A percentile compares a stretch with the other conserved stretches of the same genome.
Conservation (phyloP, 257 asterid genomes). For the Nemophila menziesii region DNA sequence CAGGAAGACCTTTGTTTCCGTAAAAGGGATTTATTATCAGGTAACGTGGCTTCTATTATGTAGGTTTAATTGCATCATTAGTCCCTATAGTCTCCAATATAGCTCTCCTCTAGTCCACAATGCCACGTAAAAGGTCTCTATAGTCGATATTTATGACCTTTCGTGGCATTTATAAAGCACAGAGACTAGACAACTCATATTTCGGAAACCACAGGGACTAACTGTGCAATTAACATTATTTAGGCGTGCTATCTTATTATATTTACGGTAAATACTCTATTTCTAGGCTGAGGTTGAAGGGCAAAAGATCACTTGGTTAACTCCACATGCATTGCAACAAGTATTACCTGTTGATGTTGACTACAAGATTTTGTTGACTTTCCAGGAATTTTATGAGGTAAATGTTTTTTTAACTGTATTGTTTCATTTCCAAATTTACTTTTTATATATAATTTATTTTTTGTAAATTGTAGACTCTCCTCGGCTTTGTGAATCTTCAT, state of each 20-base stretch:
- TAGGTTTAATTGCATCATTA: too few species aligned
- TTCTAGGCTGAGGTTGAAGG: slow-evolving; percentile 88
- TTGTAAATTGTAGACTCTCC: slow-evolving; percentile 58
- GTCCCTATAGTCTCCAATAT: too few species aligned
- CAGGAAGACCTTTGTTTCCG: slow-evolving; percentile 87
- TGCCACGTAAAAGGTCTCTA: too few species aligned
- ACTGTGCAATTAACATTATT: too few species aligned
- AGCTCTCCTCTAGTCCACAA: too few species aligned
- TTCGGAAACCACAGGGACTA: too few species aligned
- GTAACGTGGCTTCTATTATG: slow-evolving; percentile 18
- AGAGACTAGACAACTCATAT: too few species aligned
- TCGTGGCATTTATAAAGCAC: slow-evolving; percentile 6
- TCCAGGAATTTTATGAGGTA: slow-evolving; percentile 89
- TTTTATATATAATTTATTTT: neutral
- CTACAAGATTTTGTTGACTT: slow-evolving; percentile 74
- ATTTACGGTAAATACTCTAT: slow-evolving; percentile 7
- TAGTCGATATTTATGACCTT: too few species aligned
- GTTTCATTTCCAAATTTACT: neutral
- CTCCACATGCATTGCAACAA: slow-evolving; percentile 98
- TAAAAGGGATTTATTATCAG: slow-evolving; percentile 94
- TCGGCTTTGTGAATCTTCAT: slow-evolving; percentile 61
- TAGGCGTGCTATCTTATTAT: too few species aligned
- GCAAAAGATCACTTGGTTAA: slow-evolving; percentile 88
- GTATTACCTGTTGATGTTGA: slow-evolving; percentile 83
- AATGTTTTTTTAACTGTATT: slow-evolving; percentile 3